Percentiles rank a stretch among this genome's conserved stretches.
phyloP scores from a whole-genome alignment of 306 rosid genomes.

The Calophaca sinica region DNA sequence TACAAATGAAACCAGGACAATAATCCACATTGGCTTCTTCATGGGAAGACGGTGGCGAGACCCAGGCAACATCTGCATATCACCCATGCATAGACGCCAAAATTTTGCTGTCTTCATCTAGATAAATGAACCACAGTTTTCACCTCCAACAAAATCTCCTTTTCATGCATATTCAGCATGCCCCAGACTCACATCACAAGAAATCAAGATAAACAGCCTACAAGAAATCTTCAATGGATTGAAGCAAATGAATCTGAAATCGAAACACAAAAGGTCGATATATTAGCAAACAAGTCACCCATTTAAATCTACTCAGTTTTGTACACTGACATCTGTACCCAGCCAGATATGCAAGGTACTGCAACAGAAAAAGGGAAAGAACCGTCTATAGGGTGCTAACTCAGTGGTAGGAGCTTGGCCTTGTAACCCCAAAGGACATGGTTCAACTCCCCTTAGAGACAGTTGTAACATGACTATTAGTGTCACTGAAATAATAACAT shows the following conservation, averaged over 20 bases:
- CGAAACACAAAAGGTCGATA: constrained; percentile 19
- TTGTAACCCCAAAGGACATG: too few species aligned
- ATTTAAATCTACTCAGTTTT: constrained; percentile 24
- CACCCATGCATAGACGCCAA: constrained; percentile 74
- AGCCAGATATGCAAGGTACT: too few species aligned
- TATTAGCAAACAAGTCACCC: constrained; percentile 9
- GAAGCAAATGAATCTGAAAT: constrained; percentile 46
- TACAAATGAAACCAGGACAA: constrained; percentile 76
- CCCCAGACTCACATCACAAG: constrained; percentile 9
- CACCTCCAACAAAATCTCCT: constrained; percentile 43
- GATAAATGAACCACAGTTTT: constrained; percentile 47
- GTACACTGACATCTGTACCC: too few species aligned
- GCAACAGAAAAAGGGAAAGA: too few species aligned
- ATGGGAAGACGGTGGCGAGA: constrained; percentile 78
- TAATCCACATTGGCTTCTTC: constrained; percentile 86
- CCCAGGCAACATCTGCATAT: constrained; percentile 72
- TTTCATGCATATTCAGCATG: constrained; percentile 38
- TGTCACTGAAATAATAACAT: too few species aligned
- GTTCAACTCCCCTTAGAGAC: too few species aligned
- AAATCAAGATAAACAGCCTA: constrained; percentile 23
- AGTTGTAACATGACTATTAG: too few species aligned
- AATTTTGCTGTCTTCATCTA: constrained; percentile 72
- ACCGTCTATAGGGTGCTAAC: too few species aligned
- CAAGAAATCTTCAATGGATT: constrained; percentile 38
- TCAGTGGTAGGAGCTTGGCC: too few species aligned